Evolutionary conservation across 345 rosid species (phyloP).

Genomic region (Streptanthus diversifolius): DNA sequence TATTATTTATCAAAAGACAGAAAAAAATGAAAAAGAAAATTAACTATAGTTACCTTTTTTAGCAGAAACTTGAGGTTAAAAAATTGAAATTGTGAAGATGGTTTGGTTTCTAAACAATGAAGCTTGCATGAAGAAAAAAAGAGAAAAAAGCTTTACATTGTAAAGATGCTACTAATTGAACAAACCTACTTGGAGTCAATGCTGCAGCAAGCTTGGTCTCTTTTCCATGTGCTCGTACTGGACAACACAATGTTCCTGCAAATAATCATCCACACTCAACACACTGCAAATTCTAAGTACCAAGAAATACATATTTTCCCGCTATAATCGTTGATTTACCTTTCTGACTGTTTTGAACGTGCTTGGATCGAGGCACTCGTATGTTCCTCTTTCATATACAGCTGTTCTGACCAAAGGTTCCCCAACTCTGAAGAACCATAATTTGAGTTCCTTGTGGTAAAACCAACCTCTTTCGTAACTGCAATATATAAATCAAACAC

Average conservation of each 20-base stretch:
- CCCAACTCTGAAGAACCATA: conserved; percentile 75
- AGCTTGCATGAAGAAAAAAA: conserved; percentile 14
- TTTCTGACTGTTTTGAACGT: conserved; percentile 68
- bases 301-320: neutral
- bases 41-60: conserved; percentile 9
- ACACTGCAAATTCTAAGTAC: neutral
- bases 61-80: conserved; percentile 16
- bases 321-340: conserved; percentile 40
- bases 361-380: conserved; percentile 81
- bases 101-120: conserved; percentile 26
- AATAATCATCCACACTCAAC: neutral
- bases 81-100: conserved; percentile 18
- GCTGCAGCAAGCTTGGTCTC: conserved; percentile 83
- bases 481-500: conserved; percentile 32
- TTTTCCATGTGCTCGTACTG: conserved; percentile 82
- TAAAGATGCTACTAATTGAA: conserved; percentile 32
- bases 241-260: conserved; percentile 83
- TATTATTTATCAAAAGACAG: neutral
- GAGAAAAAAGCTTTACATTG: conserved; percentile 53
- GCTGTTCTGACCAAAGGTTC: conserved; percentile 83
- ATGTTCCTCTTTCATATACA: conserved; percentile 78
- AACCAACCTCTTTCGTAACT: conserved; percentile 89
- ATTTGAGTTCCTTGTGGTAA: conserved; percentile 78
- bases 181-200: conserved; percentile 43
- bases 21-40: neutral